A percentile compares a stretch with the other conserved stretches of the same genome.
phyloP scores from a whole-genome alignment of 495 filamentous ascomycete genomes.

The Filosporella fistucella region DNA sequence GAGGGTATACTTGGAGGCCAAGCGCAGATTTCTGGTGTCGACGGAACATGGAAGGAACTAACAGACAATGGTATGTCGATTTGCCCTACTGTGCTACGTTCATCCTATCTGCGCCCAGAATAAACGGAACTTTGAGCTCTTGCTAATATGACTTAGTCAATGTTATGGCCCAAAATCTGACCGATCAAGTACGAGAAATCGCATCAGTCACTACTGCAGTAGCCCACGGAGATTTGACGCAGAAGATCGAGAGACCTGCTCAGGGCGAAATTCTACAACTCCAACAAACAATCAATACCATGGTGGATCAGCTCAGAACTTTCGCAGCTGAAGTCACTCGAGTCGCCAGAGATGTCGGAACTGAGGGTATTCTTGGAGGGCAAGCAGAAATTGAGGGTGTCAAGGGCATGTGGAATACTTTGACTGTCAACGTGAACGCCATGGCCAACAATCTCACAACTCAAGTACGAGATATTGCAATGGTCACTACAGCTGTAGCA shows the following conservation, averaged over 20 bases:
- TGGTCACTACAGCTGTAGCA: slow-evolving; percentile 96
- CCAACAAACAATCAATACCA: slow-evolving; percentile 97
- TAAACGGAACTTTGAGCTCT: too few species aligned
- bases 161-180: slow-evolving; percentile 83
- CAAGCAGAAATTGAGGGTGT: slow-evolving; percentile 92
- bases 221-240: slow-evolving; percentile 90
- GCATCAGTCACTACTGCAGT: slow-evolving; percentile 95
- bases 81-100: not conserved
- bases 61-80: slow-evolving; percentile 76
- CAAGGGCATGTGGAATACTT: slow-evolving; percentile 86
- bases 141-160: slow-evolving; percentile 62
- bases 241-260: slow-evolving; percentile 93
- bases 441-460: slow-evolving; percentile 98
- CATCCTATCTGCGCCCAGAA: not conserved
- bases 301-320: slow-evolving; percentile 96
- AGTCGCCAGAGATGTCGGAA: slow-evolving; percentile 94
- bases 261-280: slow-evolving; percentile 94
- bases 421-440: slow-evolving; percentile 97
- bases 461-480: slow-evolving; percentile 97
- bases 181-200: slow-evolving; percentile 86
- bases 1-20: slow-evolving; percentile 97
- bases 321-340: slow-evolving; percentile 97
- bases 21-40: slow-evolving; percentile 88
- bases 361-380: slow-evolving; percentile 93
- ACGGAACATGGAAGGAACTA: slow-evolving; percentile 97